These are phyloP conservation scores for Choanephora cucurbitarum DNA, from an alignment of 371 early-diverging fungal species.

Conservation along the genomic window DNA sequence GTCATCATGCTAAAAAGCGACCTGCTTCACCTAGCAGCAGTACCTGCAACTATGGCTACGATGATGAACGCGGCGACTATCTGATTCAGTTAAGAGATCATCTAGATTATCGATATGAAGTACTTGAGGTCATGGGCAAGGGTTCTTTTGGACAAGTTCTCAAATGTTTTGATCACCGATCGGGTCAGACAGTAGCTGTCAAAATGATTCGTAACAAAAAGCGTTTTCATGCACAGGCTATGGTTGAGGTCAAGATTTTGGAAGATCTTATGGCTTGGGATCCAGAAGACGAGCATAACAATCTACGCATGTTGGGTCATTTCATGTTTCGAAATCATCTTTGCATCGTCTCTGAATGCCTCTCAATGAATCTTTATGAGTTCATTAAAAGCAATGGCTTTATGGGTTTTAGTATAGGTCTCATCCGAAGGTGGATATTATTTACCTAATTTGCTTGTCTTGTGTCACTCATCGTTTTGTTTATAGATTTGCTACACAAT, in stretches of 20 bases:
- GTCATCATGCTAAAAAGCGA: constrained; percentile 67
- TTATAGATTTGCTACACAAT: constrained; percentile 64
- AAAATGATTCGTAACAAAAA: constrained; percentile 91
- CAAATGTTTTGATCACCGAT: constrained; percentile 79
- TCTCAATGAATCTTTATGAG: constrained; percentile 89
- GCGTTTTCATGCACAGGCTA: constrained; percentile 85
- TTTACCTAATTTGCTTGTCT: too few species aligned
- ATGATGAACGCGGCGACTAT: constrained; percentile 86
- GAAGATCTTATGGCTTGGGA: constrained; percentile 67
- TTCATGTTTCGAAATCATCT: constrained; percentile 87
- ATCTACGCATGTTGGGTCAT: constrained; percentile 77
- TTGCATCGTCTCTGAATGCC: constrained; percentile 88
- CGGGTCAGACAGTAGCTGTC: constrained; percentile 77
- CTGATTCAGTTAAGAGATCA: constrained; percentile 76
- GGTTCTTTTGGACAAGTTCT: constrained; percentile 94
- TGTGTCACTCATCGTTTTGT: too few species aligned
- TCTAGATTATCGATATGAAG: constrained; percentile 81
- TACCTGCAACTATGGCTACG: constrained; percentile 73
- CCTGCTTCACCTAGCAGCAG: constrained; percentile 47
- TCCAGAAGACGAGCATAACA: constrained; percentile 60
- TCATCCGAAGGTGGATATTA: constrained; percentile 52
- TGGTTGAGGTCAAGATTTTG: constrained; percentile 84
- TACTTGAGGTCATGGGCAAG: constrained; percentile 79
- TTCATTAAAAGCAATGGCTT: constrained; percentile 84
- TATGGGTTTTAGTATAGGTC: constrained; percentile 72